Evolutionary conservation across 257 asterid genomes (phyloP).

Genomic region (Solanum clarkiae): DNA sequence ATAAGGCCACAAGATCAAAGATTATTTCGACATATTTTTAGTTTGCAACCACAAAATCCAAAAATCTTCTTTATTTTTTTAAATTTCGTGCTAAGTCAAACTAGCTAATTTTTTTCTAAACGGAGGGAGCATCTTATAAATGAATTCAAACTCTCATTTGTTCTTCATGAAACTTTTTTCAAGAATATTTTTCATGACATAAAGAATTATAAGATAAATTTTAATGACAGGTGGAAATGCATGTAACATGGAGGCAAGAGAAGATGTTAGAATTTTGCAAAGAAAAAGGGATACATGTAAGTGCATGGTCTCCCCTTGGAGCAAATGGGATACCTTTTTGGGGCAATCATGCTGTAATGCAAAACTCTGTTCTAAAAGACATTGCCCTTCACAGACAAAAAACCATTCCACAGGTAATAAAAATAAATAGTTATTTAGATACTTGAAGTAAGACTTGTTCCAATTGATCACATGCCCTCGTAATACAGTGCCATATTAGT

Average conservation of each 20-base stretch:
- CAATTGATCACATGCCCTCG: background rate
- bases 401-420: slow-evolving; percentile 30
- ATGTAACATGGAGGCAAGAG: slow-evolving; percentile 46
- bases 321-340: slow-evolving; percentile 21
- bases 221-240: slow-evolving; percentile 44
- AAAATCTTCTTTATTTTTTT: no score
- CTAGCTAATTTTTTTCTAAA: no score
- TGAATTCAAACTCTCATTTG: background rate
- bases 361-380: slow-evolving; percentile 17
- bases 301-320: slow-evolving; percentile 53
- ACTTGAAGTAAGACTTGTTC: no score
- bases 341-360: slow-evolving; percentile 35
- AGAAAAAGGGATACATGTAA: slow-evolving; percentile 19
- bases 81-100: no score
- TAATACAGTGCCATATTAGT: no score
- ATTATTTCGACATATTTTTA: no score
- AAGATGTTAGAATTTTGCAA: slow-evolving; percentile 28
- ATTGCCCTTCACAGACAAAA: slow-evolving; percentile 26
- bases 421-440: background rate
- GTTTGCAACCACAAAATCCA: no score
- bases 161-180: background rate
- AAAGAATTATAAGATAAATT: no score
- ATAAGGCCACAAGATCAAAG: no score
- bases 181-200: background rate
- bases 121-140: no score